Evolutionary conservation across 164 flowering plant genomes (phyloP), one percentile per base, ranked within the genome.

Genomic region (Kalanchoe fedtschenkoi): DNA sequence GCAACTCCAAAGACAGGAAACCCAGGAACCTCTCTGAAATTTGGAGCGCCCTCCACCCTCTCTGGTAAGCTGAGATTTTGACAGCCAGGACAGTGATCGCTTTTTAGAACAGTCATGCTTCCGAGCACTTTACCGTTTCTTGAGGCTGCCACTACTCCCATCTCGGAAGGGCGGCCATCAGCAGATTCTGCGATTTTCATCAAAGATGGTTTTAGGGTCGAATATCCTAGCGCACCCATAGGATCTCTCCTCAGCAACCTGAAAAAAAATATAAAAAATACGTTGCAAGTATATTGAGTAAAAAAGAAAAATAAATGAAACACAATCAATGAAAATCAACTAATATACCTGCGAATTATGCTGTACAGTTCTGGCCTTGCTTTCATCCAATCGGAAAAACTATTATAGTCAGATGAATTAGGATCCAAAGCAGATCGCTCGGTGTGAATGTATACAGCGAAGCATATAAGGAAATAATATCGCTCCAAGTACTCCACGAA

Each of bases 1-100:
- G 95, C 98, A 70, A 91, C 98, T 69, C 98, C 98, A 84, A 85
- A 91, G 64, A 91, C 96, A n/a, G 98, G 95, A 75, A 91, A 91
- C 16, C 95, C 92, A 65, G 96, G 91, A 74, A 89, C 85, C 73
- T 85, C 88, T 75, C 98, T 77, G 63, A 91, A 91, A 74, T 91
- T 91, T 47, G 98, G 98, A 43, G 96, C 98, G 74, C 98, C 96
- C 57, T 91, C 98, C 68, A 91, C 89, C 67, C 86, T 81, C 73
- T 91, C 98, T 4, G 91, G 89, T 67, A 91, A 78, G 69, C 66
- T 74, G 46, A 61, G 60, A 62, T 80, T 83, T 74, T 91, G 98
- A 77, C 98, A 91, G 70, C 92, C 95, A 68, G 96, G 98, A 71
- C 95, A 89, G 68, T 91, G 98, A 65, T 91, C 98, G 76, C 96